Conservation (phyloP, 495 filamentous ascomycete genomes). For the Tuber calosporum region DNA sequence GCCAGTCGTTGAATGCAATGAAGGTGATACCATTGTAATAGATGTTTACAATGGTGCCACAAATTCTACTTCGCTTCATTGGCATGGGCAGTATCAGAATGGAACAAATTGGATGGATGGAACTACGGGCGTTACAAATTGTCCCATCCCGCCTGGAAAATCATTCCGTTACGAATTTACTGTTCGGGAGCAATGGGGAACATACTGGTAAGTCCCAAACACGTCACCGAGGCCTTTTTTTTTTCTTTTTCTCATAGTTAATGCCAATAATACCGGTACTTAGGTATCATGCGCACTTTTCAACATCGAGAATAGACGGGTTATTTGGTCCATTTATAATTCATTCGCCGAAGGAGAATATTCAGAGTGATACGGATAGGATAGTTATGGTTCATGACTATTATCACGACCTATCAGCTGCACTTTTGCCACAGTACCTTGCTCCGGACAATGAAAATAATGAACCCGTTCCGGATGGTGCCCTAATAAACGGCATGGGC, state of each 20-base stretch:
- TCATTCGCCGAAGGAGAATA: slow-evolving; percentile 45
- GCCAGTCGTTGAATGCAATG: slow-evolving; percentile 49
- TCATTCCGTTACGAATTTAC: slow-evolving; percentile 50
- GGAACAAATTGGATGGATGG: slow-evolving; percentile 61
- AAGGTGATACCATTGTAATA: slow-evolving; percentile 37
- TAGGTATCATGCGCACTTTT: slow-evolving; percentile 37
- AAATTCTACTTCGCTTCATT: slow-evolving; percentile 51
- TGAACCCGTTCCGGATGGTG: slow-evolving; percentile 56
- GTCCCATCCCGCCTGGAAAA: slow-evolving; percentile 56
- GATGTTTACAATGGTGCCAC: slow-evolving; percentile 41
- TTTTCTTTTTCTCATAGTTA: background rate
- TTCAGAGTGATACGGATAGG: slow-evolving; percentile 49
- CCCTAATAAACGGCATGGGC: slow-evolving; percentile 60
- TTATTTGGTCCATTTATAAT: slow-evolving; percentile 54
- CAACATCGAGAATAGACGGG: slow-evolving; percentile 45
- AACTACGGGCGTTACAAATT: slow-evolving; percentile 55
- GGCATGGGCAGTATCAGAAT: slow-evolving; percentile 62
- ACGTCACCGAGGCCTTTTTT: background rate
- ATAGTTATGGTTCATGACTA: slow-evolving; percentile 54
- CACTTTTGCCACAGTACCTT: slow-evolving; percentile 48
- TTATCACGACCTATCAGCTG: slow-evolving; percentile 52
- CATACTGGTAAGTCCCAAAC: slow-evolving; percentile 26
- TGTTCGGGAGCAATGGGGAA: slow-evolving; percentile 23
- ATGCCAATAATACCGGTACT: background rate
- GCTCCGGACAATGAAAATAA: slow-evolving; percentile 50